Evolutionary conservation across 371 early-diverging fungal species (phyloP), one percentile per base, ranked within the genome.

Genomic region (Mortierella sp.): DNA sequence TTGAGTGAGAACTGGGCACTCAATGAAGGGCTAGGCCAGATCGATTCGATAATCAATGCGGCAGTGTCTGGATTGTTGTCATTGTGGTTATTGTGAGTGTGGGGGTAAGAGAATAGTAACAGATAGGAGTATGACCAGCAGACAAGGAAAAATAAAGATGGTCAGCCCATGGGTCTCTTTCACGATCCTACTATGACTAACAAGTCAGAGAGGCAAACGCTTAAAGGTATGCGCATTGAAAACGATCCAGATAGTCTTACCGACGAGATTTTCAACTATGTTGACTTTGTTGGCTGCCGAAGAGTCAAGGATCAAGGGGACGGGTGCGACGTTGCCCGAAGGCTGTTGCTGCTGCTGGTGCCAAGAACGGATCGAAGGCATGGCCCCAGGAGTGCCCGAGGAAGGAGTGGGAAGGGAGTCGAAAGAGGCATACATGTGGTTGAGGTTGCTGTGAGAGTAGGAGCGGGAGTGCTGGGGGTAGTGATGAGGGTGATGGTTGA

Each of bases 1-100:
- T 84, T 84, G 27, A 78, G 56, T 1, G 84, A 80, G 54, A 77
- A 80, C 41, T 80, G 84, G 16, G 78, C 81, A 71, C 84, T 78
- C 6, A 72, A 24, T n/a, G 68, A 70, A 0, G 89, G 88, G 70
- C 83, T 89, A 11, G 87, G 83, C 93, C 93, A 93, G 79, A 92
- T 92, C 14, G 92, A 89, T 77, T 93, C 93, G 76, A 93, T 92
- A 54, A 92, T 90, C 80, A 91, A 82, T 43, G 92, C 90, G 24
- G 91, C 90, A 41, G 91, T 91, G 79, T 93, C 93, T 92, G 24
- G 41, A 38, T 68, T 24, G 24, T 38, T 32, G 18, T 65, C 48
- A 21, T 49, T 16, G 35, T 32, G 0, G n/a, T 18, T 16, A 29
- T 16, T 10, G 55, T 70, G 46, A 27, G 29, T 24, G 27, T 32